Evolutionary conservation across 768 basidiomycete genomes (phyloP).

Genomic region (Pleurotus djamor): DNA sequence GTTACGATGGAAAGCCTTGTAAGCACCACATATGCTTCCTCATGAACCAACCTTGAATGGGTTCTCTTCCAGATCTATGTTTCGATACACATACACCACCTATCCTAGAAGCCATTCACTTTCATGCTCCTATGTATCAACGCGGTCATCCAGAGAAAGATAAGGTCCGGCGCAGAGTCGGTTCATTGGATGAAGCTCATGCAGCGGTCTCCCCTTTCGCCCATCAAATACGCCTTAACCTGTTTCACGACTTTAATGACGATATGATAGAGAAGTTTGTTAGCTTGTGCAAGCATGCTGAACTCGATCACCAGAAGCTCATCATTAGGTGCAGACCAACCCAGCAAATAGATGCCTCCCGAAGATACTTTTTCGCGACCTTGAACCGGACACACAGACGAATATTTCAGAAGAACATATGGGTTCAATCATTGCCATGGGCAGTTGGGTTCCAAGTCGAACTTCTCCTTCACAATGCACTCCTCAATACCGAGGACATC

Average conservation of each 20-base stretch:
- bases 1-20: slow-evolving; percentile 69
- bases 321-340: slow-evolving; percentile 28
- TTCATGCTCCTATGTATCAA: slow-evolving; percentile 50
- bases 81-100: slow-evolving; percentile 71
- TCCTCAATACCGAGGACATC: slow-evolving; percentile 61
- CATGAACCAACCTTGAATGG: slow-evolving; percentile 7
- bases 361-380: slow-evolving; percentile 47
- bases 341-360: slow-evolving; percentile 45
- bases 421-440: slow-evolving; percentile 55
- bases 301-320: slow-evolving; percentile 28
- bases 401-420: slow-evolving; percentile 42
- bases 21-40: slow-evolving; percentile 15
- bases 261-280: slow-evolving; percentile 52
- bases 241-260: slow-evolving; percentile 41
- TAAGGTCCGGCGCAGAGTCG: slow-evolving; percentile 57
- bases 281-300: slow-evolving; percentile 50
- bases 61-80: slow-evolving; percentile 48
- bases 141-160: slow-evolving; percentile 31
- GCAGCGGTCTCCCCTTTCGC: slow-evolving; percentile 64
- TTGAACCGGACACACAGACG: slow-evolving; percentile 20
- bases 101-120: slow-evolving; percentile 54
- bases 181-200: slow-evolving; percentile 58
- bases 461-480: slow-evolving; percentile 59
- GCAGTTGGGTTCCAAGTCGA: slow-evolving; percentile 76
- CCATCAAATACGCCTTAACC: slow-evolving; percentile 62